Evolutionary conservation across 2,329 filamentous ascomycete genomes (phyloP).

Genomic region (Scedosporium dehoogii): DNA sequence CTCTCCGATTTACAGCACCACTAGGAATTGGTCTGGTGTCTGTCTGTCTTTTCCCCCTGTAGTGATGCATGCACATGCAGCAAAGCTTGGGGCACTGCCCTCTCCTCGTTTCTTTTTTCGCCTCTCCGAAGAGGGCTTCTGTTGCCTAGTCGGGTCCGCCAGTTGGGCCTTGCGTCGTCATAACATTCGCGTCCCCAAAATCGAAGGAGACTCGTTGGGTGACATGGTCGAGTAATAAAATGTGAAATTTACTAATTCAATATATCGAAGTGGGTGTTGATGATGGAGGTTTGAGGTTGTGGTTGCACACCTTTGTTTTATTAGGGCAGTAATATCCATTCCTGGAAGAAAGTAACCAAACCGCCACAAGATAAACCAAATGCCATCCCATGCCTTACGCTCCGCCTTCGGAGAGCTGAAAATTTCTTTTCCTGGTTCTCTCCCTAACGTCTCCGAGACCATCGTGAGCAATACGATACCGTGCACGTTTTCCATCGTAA

Average conservation of each 20-base stretch:
- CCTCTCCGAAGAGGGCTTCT: background rate
- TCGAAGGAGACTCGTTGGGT: background rate
- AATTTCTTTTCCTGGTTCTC: background rate
- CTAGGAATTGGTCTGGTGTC: background rate
- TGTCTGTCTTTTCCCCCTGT: background rate
- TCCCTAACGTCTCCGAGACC: background rate
- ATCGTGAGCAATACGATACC: background rate
- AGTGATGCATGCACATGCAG: background rate
- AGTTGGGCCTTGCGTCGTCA: background rate
- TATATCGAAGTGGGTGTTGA: background rate
- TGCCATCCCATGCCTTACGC: background rate
- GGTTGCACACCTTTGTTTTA: background rate
- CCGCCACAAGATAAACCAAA: background rate
- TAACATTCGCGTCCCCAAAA: background rate
- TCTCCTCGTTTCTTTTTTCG: background rate
- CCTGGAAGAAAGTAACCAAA: background rate
- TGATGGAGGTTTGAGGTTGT: background rate
- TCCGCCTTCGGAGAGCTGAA: background rate
- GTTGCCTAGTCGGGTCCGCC: background rate
- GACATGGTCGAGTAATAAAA: background rate
- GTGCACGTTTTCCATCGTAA: background rate
- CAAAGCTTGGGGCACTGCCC: slow-evolving; percentile 1
- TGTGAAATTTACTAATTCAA: background rate
- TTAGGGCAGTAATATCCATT: background rate
- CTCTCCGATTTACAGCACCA: background rate